Base-by-base conservation (phyloP, 805 yeast genomes). In the Debaryomyces castellii region DNA sequence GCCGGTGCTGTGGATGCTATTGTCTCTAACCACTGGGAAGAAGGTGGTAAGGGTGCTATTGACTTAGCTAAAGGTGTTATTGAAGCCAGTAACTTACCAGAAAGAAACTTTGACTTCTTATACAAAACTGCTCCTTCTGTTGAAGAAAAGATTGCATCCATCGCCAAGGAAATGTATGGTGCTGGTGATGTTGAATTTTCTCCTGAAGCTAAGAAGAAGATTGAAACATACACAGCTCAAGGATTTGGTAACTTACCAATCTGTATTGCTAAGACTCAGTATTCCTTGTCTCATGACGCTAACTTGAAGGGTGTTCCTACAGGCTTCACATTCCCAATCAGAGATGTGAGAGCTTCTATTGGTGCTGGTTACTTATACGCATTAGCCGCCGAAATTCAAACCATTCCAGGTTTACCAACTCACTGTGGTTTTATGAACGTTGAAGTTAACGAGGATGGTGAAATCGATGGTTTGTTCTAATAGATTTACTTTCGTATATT, bases 301-400 rank as follows among this genome's bases (percentile, higher is more conserved):
- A 79, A 78, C 39, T 74, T 86, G 70, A 87, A 87, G 73, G 92
- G 92, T 66, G 92, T 85, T 46, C 95, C 95, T 55, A 77, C 82
- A 17, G 92, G 85, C 1, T 87, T 86, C 70, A 81, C 75, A 33
- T 82, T 87, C 73, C 95, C 95, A 46, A 83, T 87, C 55, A 78
- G 92, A 71, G 95, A 87, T 55, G 83, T 87, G 47, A 78, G 88
- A 62, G 84, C 85, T 14, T 81, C 87, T 17, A 77, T 84, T 54
- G 95, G 95, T 67, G 94, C 94, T 32, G 94, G 94, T 4, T 87
- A 87, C 67, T 74, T 87, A 65, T 87, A 86, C 60, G 94, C 92
- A 4, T 74, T 87, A 57, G 94, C 95, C 4, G 94, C 89, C 44
- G 91, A 86, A 65, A 87, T 87, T 59, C 88, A 83, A 74, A 87